Evolutionary conservation across 129 eudicot species (phyloP).

Genomic region (Artemisia argyi): DNA sequence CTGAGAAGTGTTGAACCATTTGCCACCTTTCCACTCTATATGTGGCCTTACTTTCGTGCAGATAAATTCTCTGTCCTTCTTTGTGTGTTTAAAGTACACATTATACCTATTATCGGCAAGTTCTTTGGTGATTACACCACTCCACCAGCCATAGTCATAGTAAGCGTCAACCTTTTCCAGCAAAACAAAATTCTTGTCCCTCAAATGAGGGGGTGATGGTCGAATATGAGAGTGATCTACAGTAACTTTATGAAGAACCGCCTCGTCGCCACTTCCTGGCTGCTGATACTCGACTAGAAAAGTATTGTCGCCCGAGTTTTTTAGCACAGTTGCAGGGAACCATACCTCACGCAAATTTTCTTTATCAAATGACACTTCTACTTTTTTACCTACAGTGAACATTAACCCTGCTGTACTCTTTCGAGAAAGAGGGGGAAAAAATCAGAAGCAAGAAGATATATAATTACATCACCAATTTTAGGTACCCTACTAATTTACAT

Average conservation of each 20-base stretch:
- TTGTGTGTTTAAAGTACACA: constrained; percentile 61
- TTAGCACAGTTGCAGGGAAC: constrained; percentile 70
- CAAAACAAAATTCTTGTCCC: constrained; percentile 54
- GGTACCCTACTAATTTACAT: too few species aligned
- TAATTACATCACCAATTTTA: not conserved
- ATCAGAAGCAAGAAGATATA: constrained; percentile 24
- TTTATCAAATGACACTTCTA: constrained; percentile 62
- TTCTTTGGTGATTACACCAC: constrained; percentile 69
- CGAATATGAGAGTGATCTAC: constrained; percentile 62
- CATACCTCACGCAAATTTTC: constrained; percentile 54
- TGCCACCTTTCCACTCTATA: constrained; percentile 88
- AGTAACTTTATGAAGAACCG: constrained; percentile 34
- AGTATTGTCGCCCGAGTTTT: constrained; percentile 35
- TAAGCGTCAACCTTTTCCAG: constrained; percentile 83
- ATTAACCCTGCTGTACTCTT: constrained; percentile 67
- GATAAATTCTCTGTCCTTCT: constrained; percentile 48
- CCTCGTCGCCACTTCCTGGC: constrained; percentile 30
- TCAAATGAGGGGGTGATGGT: constrained; percentile 71
- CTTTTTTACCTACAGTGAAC: constrained; percentile 66
- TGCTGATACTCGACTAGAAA: constrained; percentile 58
- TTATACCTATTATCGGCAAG: constrained; percentile 68
- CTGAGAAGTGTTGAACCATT: constrained; percentile 80
- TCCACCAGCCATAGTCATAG: constrained; percentile 77
- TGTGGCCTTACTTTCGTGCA: constrained; percentile 60
- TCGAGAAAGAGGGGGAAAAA: constrained; percentile 28